These are phyloP conservation scores for Lentinula guzmanii DNA, from an alignment of 768 basidiomycete species.

Conservation along the genomic window DNA sequence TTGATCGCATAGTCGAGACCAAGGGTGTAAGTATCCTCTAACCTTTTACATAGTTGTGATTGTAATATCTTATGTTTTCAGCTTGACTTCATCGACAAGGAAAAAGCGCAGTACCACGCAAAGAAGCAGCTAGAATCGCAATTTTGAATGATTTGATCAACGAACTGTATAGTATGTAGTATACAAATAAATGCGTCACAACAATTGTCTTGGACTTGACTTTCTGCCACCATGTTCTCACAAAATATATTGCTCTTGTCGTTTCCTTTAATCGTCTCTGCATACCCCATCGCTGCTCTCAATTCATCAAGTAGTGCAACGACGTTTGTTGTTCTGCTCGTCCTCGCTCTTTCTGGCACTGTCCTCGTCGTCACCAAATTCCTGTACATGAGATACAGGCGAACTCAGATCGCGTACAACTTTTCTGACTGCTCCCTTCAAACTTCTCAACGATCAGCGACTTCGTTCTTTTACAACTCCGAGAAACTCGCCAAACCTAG, in stretches of 20 bases:
- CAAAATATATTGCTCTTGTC: neutral
- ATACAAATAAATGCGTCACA: neutral
- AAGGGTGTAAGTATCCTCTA: slow-evolving; percentile 34
- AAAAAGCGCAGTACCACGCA: slow-evolving; percentile 36
- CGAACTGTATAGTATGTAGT: neutral
- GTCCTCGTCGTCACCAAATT: slow-evolving; percentile 22
- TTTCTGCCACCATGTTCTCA: neutral
- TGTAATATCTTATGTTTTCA: slow-evolving; percentile 3
- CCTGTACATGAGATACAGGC: slow-evolving; percentile 22
- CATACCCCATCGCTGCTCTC: neutral
- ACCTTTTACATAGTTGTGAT: neutral
- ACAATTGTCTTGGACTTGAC: neutral
- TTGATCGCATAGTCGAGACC: slow-evolving; percentile 33
- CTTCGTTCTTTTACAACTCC: slow-evolving; percentile 12
- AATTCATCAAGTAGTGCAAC: slow-evolving; percentile 9
- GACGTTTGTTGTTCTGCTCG: slow-evolving; percentile 22
- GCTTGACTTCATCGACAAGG: slow-evolving; percentile 39
- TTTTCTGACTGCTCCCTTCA: slow-evolving; percentile 10
- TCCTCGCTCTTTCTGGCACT: slow-evolving; percentile 16
- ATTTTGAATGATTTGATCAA: neutral
- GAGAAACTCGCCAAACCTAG: neutral
- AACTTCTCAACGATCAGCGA: slow-evolving; percentile 13
- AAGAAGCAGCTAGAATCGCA: neutral
- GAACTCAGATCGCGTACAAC: slow-evolving; percentile 7
- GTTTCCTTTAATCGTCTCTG: neutral